Percentiles rank a stretch among this genome's conserved stretches.
phyloP scores from a whole-genome alignment of 768 basidiomycete genomes.

The Leccinum broughii region DNA sequence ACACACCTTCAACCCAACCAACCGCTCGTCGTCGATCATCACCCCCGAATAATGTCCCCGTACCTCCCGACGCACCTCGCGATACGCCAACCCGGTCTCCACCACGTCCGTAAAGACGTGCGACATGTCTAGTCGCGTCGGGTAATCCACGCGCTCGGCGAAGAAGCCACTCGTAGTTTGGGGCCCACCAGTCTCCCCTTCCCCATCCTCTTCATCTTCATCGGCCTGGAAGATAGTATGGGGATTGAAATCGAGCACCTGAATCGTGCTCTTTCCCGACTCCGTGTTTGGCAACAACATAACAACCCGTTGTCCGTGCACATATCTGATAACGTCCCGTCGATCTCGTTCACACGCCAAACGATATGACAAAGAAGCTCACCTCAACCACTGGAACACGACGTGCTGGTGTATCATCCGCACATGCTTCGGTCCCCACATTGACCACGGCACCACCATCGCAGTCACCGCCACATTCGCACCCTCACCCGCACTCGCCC shows the following conservation, averaged over 20 bases:
- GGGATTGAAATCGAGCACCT: constrained; percentile 36
- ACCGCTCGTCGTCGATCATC: constrained; percentile 44
- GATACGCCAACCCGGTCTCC: constrained; percentile 35
- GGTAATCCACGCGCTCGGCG: constrained; percentile 7
- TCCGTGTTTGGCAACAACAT: constrained; percentile 19
- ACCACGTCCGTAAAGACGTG: constrained; percentile 28
- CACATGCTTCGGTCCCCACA: constrained; percentile 40
- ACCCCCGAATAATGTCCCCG: constrained; percentile 37
- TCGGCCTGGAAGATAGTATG: constrained; percentile 1
- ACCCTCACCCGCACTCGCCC: neutral
- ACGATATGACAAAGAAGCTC: neutral
- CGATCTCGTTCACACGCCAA: neutral
- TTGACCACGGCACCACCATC: constrained; percentile 33
- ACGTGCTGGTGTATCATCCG: constrained; percentile 32
- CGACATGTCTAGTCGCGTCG: constrained; percentile 14
- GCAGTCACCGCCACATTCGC: neutral
- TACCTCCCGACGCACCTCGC: constrained; percentile 23
- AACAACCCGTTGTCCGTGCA: constrained; percentile 43
- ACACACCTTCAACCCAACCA: constrained; percentile 42
- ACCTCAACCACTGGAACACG: constrained; percentile 43
- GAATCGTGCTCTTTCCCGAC: constrained; percentile 13
- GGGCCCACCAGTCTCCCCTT: neutral
- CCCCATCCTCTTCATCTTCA: neutral
- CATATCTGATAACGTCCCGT: constrained; percentile 31
- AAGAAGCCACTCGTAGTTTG: neutral